A percentile compares a stretch with the other conserved stretches of the same genome.
Conservation (phyloP, 176 grass and related monocot species). For the Saccharum spontaneum region DNA sequence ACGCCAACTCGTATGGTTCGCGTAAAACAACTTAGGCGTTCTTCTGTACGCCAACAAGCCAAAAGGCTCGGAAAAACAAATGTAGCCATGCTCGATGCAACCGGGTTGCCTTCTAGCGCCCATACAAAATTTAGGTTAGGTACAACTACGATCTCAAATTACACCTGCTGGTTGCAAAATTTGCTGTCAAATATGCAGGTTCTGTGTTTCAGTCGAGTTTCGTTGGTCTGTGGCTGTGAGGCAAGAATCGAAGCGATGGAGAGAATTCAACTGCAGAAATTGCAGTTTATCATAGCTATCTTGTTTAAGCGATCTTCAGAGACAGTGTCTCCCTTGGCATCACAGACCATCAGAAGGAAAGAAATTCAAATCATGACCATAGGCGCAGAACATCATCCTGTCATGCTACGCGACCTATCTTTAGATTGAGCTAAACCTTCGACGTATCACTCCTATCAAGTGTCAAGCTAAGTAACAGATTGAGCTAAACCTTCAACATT, state of each 20-base stretch:
- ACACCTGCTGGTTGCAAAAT: not conserved
- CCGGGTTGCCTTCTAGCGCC: not conserved
- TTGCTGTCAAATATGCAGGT: not conserved
- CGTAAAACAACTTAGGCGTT: not conserved
- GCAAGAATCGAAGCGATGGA: not conserved
- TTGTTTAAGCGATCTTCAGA: not conserved
- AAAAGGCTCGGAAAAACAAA: too few relatives aligned
- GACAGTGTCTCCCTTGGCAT: not conserved
- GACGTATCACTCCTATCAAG: not conserved
- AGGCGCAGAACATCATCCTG: not conserved
- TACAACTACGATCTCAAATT: not conserved
- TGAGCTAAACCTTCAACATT: not conserved
- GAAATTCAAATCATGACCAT: not conserved
- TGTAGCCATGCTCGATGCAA: not conserved
- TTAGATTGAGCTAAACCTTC: not conserved
- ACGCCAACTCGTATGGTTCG: not conserved
- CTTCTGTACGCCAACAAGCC: too few relatives aligned
- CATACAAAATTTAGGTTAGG: not conserved
- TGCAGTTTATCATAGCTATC: not conserved
- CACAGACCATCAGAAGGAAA: not conserved
- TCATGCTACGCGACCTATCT: not conserved
- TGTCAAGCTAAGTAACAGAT: not conserved
- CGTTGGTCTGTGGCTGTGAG: not conserved
- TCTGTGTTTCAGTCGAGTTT: not conserved
- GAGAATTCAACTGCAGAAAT: not conserved